Base-by-base conservation (phyloP, 306 rosid genomes). In the Prunus mira region DNA sequence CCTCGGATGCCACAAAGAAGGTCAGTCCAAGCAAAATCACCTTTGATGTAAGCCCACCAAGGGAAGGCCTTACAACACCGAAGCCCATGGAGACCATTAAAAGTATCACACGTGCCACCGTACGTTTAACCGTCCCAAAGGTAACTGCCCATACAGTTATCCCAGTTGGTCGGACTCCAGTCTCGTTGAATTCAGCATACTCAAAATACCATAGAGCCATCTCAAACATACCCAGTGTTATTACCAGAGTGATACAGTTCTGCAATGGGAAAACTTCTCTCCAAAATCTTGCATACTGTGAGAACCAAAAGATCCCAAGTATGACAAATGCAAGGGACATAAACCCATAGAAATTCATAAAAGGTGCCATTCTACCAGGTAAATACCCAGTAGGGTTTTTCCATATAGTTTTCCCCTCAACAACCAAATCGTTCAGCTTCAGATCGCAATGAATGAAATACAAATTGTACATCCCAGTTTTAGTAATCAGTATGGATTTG, bases 351-450 rank as follows among this genome's bases (percentile, higher is more conserved):
- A 95, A 95, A 71, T 84, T 84, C 87, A 88, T 87, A 74, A 95
- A 90, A 3, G 99, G 99, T 19, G 99, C 99, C 99, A 95, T 95
- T 82, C 99, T 86, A 73, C 99, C 99, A 7, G 99, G 99, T 9
- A 92, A 86, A 80, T 95, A 95, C 67, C 99, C 96, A 6, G 82
- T 70, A 13, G 99, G 97, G 51, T 95, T 92, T 80, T 95, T 95
- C 99, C 99, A 95, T 69, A 95, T 75, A 32, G 96, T 89, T 74
- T 92, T 90, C 79, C 99, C 99, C 84, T 90, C 97, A 11, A 92
- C 93, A 34, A 84, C 84, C 86, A 89, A 73, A 27, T 87, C 89
- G 78, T 82, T 86, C 76, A 95, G 93, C 82, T 86, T 89, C 51
- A 87, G 75, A 84, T 95, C 93, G 50, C 99, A 95, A 76, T 95